Evolutionary conservation across 805 yeast species (phyloP).

Genomic region (Wickerhamomyces xylosicus): DNA sequence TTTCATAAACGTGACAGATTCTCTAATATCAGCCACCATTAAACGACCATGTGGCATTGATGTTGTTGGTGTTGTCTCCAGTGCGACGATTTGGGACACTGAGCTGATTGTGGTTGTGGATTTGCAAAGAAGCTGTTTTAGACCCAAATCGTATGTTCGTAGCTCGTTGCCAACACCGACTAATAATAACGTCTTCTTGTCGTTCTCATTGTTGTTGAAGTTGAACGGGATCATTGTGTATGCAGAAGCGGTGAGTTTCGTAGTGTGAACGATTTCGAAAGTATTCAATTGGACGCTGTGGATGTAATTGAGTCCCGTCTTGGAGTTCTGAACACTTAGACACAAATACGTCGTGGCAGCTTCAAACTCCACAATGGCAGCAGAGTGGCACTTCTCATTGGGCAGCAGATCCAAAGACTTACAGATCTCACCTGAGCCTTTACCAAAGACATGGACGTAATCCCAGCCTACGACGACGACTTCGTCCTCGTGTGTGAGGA

Average conservation of each 20-base stretch:
- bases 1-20: constrained; percentile 49
- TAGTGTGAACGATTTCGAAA: constrained; percentile 46
- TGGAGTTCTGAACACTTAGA: neutral
- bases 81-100: constrained; percentile 38
- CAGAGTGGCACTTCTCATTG: constrained; percentile 8
- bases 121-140: constrained; percentile 67
- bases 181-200: constrained; percentile 42
- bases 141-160: constrained; percentile 63
- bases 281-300: neutral
- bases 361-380: constrained; percentile 16
- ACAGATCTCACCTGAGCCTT: constrained; percentile 6
- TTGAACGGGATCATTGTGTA: constrained; percentile 35
- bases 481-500: constrained; percentile 13
- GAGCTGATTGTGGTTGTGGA: constrained; percentile 36
- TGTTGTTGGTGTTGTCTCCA: constrained; percentile 36
- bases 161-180: constrained; percentile 46
- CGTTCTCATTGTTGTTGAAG: too few species aligned
- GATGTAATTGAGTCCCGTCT: neutral
- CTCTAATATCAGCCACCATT: constrained; percentile 61
- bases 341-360: constrained; percentile 22
- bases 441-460: constrained; percentile 2
- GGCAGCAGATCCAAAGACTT: constrained; percentile 2
- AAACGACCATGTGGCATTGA: too few species aligned
- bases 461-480: neutral
- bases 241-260: constrained; percentile 33